Evolutionary conservation across 2,329 filamentous ascomycete species (phyloP).

Genomic region (Fusarium sp.): DNA sequence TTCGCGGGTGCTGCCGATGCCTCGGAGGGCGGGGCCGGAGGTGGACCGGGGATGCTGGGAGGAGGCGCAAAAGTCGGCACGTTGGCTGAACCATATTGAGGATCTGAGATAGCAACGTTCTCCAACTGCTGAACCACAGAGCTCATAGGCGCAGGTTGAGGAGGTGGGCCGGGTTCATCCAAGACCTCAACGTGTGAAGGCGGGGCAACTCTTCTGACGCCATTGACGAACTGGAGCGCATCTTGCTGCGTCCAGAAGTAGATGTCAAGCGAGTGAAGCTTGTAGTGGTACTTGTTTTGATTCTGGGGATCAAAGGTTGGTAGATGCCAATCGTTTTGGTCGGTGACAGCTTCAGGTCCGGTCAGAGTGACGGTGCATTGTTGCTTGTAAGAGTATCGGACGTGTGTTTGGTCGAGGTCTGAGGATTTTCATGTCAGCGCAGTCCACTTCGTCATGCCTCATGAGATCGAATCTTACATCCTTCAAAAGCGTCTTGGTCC

Average conservation of each 20-base stretch:
- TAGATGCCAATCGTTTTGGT: slow-evolving; percentile 77
- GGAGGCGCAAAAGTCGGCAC: slow-evolving; percentile 38
- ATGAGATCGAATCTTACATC: slow-evolving; percentile 65
- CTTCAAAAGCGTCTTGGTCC: slow-evolving; percentile 83
- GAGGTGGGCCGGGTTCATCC: slow-evolving; percentile 69
- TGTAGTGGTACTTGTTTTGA: slow-evolving; percentile 83
- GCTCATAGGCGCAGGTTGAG: slow-evolving; percentile 65
- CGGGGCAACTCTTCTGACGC: slow-evolving; percentile 73
- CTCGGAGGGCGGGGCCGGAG: slow-evolving; percentile 34
- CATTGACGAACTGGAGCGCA: slow-evolving; percentile 76
- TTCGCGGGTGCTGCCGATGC: slow-evolving; percentile 46
- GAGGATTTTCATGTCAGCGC: slow-evolving; percentile 14
- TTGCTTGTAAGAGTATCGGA: slow-evolving; percentile 80
- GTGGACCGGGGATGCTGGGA: slow-evolving; percentile 36
- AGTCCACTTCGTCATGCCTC: slow-evolving; percentile 13
- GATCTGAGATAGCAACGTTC: slow-evolving; percentile 73
- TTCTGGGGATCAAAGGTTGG: slow-evolving; percentile 78
- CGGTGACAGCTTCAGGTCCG: slow-evolving; percentile 63
- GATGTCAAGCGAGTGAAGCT: slow-evolving; percentile 78
- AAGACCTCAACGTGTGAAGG: slow-evolving; percentile 69
- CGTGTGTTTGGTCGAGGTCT: slow-evolving; percentile 74
- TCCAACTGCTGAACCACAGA: slow-evolving; percentile 80
- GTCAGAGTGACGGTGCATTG: slow-evolving; percentile 76
- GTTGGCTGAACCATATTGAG: slow-evolving; percentile 55
- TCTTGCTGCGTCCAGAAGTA: slow-evolving; percentile 84